Evolutionary conservation across 1,139 yeast species (phyloP).

Genomic region (Spencermartinsiella ligniputridi): DNA sequence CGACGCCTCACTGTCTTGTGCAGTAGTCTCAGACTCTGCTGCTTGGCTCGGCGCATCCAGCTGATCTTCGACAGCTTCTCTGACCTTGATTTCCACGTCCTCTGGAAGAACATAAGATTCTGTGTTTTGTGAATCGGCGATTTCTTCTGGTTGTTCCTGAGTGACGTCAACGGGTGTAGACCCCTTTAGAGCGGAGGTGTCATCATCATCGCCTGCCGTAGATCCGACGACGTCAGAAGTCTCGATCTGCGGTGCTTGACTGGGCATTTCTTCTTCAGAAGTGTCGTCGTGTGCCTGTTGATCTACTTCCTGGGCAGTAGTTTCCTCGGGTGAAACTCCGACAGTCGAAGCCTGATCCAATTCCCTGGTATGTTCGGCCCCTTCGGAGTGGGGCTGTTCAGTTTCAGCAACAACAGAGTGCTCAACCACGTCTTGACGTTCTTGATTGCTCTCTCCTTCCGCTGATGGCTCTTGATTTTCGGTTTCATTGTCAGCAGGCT

Average conservation of each 20-base stretch:
- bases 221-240: not conserved
- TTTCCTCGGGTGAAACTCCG: no score
- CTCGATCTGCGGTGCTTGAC: not conserved
- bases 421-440: not conserved
- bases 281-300: constrained; percentile 11
- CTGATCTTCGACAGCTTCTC: not conserved
- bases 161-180: not conserved
- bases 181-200: no score
- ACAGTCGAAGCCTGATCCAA: no score
- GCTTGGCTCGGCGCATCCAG: not conserved
- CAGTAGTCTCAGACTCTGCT: not conserved
- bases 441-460: not conserved
- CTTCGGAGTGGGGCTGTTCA: not conserved
- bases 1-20: not conserved
- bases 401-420: not conserved
- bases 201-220: no score
- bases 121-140: not conserved
- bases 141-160: not conserved
- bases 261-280: constrained; percentile 8
- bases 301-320: no score
- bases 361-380: not conserved
- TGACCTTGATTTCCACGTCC: not conserved
- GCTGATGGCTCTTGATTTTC: not conserved
- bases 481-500: not conserved
- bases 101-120: not conserved